Evolutionary conservation across 345 rosid genomes (phyloP).

Genomic region (Citrus trifoliata): DNA sequence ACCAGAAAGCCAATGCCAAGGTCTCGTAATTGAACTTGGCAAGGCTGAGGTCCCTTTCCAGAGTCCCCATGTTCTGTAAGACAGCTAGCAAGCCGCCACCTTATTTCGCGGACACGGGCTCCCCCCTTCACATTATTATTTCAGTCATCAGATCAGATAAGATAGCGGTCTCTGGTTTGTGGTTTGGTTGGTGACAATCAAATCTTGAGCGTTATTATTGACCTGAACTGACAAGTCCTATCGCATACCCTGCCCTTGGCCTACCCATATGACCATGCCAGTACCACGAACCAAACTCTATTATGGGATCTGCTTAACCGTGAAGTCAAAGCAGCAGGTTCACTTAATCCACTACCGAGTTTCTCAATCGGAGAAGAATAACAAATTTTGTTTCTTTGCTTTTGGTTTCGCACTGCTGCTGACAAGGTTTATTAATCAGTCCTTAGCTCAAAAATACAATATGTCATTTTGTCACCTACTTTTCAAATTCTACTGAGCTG

Average conservation of each 20-base stretch:
- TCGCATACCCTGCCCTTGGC: neutral
- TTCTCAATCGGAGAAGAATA: neutral
- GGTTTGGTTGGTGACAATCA: too few species aligned
- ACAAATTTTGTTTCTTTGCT: too few species aligned
- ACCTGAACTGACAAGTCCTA: too few species aligned
- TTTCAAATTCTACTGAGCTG: neutral
- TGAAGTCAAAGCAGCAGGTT: neutral
- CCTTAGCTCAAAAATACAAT: neutral
- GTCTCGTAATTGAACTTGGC: neutral
- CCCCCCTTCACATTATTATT: neutral
- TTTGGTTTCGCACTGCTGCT: too few species aligned
- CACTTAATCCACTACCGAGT: neutral
- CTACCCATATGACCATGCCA: neutral
- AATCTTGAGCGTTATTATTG: too few species aligned
- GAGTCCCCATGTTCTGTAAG: neutral
- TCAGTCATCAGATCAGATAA: neutral
- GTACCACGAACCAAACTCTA: neutral
- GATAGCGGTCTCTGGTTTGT: neutral
- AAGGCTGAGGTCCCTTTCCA: neutral
- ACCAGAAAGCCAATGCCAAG: neutral
- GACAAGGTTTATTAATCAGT: neutral
- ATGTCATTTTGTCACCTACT: neutral
- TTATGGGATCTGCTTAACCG: neutral
- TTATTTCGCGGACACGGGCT: neutral
- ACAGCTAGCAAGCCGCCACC: neutral